Evolutionary conservation across 73 alveolate genomes (phyloP).

Genomic region (Paramecium sexaurelia): DNA sequence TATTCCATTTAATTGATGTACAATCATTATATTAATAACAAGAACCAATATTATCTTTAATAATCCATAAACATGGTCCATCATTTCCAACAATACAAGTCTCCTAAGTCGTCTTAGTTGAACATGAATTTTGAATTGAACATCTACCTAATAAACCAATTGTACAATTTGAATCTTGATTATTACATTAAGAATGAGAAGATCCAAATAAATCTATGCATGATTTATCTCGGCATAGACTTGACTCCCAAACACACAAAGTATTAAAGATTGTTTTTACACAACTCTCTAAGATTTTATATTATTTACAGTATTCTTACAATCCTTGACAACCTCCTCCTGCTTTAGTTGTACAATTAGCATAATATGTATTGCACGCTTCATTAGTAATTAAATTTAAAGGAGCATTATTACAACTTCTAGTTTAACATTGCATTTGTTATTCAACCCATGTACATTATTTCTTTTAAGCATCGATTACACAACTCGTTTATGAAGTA

Average conservation of each 20-base stretch:
- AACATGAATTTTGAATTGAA: neutral
- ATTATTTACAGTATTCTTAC: neutral
- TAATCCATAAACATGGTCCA: conserved; percentile 46
- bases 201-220: neutral
- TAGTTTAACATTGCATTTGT: neutral
- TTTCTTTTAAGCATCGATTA: neutral
- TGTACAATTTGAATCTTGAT: neutral
- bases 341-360: conserved; percentile 6
- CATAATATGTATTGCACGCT: neutral
- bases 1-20: neutral
- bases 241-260: neutral
- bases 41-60: neutral
- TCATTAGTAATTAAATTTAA: neutral
- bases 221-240: neutral
- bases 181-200: neutral
- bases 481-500: neutral
- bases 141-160: neutral
- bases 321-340: neutral
- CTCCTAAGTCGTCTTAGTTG: neutral
- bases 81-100: conserved; percentile 24
- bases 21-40: conserved; percentile 41
- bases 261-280: neutral
- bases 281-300: neutral
- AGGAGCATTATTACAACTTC: conserved; percentile 45
- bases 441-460: neutral